Evolutionary conservation across 1,139 yeast species (phyloP), one percentile per base, ranked within the genome.

Genomic region (Blastobotrys aristatus): DNA sequence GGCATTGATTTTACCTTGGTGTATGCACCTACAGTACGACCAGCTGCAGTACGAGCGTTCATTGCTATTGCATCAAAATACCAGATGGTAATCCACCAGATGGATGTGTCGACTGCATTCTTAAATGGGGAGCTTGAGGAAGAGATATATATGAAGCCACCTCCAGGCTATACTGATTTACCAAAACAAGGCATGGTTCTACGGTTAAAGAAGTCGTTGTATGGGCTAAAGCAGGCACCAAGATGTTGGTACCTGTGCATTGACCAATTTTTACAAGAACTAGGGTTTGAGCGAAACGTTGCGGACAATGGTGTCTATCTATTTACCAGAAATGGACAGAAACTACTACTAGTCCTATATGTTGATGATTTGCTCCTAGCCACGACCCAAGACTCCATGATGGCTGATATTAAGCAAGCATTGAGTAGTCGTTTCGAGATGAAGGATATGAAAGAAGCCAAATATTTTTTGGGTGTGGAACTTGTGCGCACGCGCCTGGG

Each of bases 201-300:
- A 24, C 44, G 43, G n/a, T 47, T 60, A 2, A 48, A 48, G 18
- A 57, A 57, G 45, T 45, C 52, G 31, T 32, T 59, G 1, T 59
- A 59, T 47, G 61, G 64, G 1, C 39, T 58, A 4, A 51, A 55
- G 31, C 64, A 59, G 40, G 57, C 63, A 14, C 59, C 63, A 2
- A 33, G 49, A n/a, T 53, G 55, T 35, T 59, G 41, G 41, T 24
- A 38, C 7, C 4, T 20, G 3, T n/a, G 24, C 2, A 35, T 18
- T 4, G 13, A 34, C 11, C 3, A 17, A 3, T 24, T 14, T 4
- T 13, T 39, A 17, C 7, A 11, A 6, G 16, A 13, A 2, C 17
- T 39, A 14, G 42, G 42, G 2, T 39, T 39, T 10, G n/a, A 4
- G 3, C 16, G 33, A 26, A 39, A 14, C 16, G 20, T 8, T 10